Evolutionary conservation across 2,329 filamentous ascomycete genomes (phyloP).

Genomic region (Scopulariopsis brevicaulis): DNA sequence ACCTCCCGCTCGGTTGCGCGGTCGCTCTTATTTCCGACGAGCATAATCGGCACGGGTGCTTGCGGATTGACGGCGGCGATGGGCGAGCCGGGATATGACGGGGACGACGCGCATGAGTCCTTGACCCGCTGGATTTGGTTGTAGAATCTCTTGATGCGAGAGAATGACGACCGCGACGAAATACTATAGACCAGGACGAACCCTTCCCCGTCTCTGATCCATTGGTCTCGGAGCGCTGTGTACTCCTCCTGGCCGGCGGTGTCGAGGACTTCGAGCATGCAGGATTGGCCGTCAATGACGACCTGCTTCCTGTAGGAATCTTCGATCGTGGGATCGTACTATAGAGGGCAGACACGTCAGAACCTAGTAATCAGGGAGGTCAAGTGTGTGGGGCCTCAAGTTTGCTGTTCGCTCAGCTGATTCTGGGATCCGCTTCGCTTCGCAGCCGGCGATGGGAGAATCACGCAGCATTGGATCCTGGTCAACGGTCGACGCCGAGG

Average conservation of each 20-base stretch:
- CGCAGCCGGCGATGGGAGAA: not conserved
- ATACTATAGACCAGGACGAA: slow-evolving; percentile 98
- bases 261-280: slow-evolving; percentile 95
- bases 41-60: slow-evolving; percentile 82
- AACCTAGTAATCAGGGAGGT: not conserved
- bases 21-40: slow-evolving; percentile 98
- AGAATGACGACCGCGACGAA: slow-evolving; percentile 89
- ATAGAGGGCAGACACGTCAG: not conserved
- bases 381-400: not conserved
- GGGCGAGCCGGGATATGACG: slow-evolving; percentile 66
- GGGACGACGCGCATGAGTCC: slow-evolving; percentile 70
- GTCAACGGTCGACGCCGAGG: not conserved
- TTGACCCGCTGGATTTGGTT: slow-evolving; percentile 96
- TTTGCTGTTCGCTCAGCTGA: not conserved
- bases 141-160: slow-evolving; percentile 89
- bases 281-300: slow-evolving; percentile 88
- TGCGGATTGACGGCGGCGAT: slow-evolving; percentile 47
- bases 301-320: slow-evolving; percentile 83
- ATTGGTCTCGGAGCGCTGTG: slow-evolving; percentile 90
- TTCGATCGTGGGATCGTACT: slow-evolving; percentile 83
- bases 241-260: slow-evolving; percentile 98
- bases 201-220: slow-evolving; percentile 95
- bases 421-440: not conserved
- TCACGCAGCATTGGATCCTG: not conserved
- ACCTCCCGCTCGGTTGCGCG: slow-evolving; percentile 92